Percentiles rank a stretch among this genome's conserved stretches.
Conservation (phyloP, 164 flowering plant genomes). For the Magnolia changhungtana region DNA sequence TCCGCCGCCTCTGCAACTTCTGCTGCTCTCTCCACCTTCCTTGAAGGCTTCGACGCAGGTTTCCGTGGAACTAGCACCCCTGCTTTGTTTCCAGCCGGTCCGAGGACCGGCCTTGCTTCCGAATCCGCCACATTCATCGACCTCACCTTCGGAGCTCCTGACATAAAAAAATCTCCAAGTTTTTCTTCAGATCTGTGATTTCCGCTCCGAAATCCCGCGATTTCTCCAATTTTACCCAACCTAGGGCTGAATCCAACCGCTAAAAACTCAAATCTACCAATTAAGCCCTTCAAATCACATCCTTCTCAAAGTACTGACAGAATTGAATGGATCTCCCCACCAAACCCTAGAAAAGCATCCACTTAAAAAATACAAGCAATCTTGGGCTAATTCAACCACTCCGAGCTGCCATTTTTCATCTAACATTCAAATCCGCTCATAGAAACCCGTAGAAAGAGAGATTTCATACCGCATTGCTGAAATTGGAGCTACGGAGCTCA, state of each 20-base stretch:
- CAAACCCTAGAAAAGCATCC: not conserved
- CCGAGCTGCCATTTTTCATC: not conserved
- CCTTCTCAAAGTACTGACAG: not conserved
- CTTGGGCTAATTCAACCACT: not conserved
- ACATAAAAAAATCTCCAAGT: constrained; percentile 29
- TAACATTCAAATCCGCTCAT: constrained; percentile 6
- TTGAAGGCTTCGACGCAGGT: constrained; percentile 38
- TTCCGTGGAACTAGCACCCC: constrained; percentile 37
- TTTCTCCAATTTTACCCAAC: constrained; percentile 5
- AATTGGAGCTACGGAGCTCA: constrained; percentile 17
- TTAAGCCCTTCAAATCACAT: not conserved
- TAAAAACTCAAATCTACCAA: not conserved
- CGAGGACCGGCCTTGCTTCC: constrained; percentile 51
- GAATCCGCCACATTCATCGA: constrained; percentile 65
- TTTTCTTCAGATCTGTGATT: constrained; percentile 19
- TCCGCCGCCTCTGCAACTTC: constrained; percentile 12
- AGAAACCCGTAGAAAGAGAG: constrained; percentile 27
- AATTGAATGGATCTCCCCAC: constrained; percentile 1
- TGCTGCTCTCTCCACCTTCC: constrained; percentile 36
- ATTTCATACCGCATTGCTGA: constrained; percentile 40
- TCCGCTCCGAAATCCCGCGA: constrained; percentile 8
- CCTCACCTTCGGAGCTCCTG: constrained; percentile 58
- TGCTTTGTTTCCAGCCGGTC: constrained; percentile 55
- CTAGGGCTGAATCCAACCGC: not conserved
- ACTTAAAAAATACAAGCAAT: not conserved